These are phyloP conservation scores for Barnettozyma hawaiiensis DNA, from an alignment of 1,139 yeast species.

Conservation along the genomic window DNA sequence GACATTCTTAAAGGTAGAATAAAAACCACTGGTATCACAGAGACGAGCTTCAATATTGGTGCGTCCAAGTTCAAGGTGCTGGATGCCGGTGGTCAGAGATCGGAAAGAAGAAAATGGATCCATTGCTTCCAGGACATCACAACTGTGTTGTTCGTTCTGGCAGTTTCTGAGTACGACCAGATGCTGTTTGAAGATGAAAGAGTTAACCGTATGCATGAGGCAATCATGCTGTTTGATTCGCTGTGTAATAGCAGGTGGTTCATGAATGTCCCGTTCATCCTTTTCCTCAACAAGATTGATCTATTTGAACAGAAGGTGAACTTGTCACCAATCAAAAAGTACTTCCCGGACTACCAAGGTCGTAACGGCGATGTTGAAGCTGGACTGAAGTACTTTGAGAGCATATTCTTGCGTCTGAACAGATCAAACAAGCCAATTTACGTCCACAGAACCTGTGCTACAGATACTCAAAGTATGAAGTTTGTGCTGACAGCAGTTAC, in stretches of 20 bases:
- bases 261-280: constrained; percentile 75
- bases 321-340: constrained; percentile 56
- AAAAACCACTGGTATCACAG: constrained; percentile 94
- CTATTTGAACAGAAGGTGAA: constrained; percentile 65
- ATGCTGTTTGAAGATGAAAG: constrained; percentile 83
- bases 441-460: constrained; percentile 92
- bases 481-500: constrained; percentile 91
- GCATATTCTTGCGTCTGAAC: constrained; percentile 55
- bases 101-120: constrained; percentile 93
- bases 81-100: constrained; percentile 97
- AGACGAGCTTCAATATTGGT: constrained; percentile 70
- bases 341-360: constrained; percentile 71
- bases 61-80: constrained; percentile 66
- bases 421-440: constrained; percentile 71
- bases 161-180: constrained; percentile 91
- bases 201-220: constrained; percentile 89
- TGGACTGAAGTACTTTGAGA: constrained; percentile 63
- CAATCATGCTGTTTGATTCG: constrained; percentile 77
- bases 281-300: constrained; percentile 86
- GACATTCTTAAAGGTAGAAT: constrained; percentile 89
- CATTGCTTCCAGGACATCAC: constrained; percentile 93
- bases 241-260: constrained; percentile 87
- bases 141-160: constrained; percentile 84
- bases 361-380: constrained; percentile 56
- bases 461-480: constrained; percentile 82